Conservation (phyloP, 352 stramenopile species). For the Globisporangium lucens region DNA sequence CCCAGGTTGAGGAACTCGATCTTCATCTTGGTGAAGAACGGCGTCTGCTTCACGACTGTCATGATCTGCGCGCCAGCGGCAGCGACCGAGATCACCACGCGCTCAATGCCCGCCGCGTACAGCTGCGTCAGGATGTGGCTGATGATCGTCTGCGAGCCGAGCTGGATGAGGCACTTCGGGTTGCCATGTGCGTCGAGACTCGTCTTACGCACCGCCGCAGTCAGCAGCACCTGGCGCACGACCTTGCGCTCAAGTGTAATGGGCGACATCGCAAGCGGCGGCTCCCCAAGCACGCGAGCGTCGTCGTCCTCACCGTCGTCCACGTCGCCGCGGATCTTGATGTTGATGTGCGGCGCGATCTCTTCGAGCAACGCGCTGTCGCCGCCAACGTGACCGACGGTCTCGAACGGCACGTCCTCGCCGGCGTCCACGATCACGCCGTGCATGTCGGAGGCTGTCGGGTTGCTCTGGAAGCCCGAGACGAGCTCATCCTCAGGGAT, state of each 20-base stretch:
- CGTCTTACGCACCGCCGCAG: constrained; percentile 48
- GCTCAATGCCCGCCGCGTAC: constrained; percentile 66
- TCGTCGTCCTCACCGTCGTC: not conserved
- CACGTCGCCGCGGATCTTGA: constrained; percentile 4
- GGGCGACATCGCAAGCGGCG: not conserved
- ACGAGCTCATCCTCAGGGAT: constrained; percentile 54
- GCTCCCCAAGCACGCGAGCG: not conserved
- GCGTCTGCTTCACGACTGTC: constrained; percentile 56
- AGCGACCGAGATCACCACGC: constrained; percentile 75
- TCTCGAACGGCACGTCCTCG: constrained; percentile 73
- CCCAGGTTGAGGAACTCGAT: constrained; percentile 86
- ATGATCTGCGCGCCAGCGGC: constrained; percentile 59
- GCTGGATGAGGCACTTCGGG: constrained; percentile 73
- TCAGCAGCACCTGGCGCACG: constrained; percentile 63
- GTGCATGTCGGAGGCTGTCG: constrained; percentile 65
- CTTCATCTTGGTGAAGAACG: constrained; percentile 73
- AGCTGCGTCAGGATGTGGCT: constrained; percentile 77
- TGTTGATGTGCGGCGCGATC: constrained; percentile 12
- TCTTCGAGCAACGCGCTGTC: constrained; percentile 14
- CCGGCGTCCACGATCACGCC: constrained; percentile 74
- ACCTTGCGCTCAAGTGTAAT: constrained; percentile 15
- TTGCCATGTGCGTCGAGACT: constrained; percentile 50
- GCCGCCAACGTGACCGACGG: constrained; percentile 36
- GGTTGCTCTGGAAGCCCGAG: constrained; percentile 52
- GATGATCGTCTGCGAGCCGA: constrained; percentile 74